A percentile compares a stretch with the other conserved stretches of the same genome.
Conservation (phyloP, 495 filamentous ascomycete species). For the Daldinia caldariorum region DNA sequence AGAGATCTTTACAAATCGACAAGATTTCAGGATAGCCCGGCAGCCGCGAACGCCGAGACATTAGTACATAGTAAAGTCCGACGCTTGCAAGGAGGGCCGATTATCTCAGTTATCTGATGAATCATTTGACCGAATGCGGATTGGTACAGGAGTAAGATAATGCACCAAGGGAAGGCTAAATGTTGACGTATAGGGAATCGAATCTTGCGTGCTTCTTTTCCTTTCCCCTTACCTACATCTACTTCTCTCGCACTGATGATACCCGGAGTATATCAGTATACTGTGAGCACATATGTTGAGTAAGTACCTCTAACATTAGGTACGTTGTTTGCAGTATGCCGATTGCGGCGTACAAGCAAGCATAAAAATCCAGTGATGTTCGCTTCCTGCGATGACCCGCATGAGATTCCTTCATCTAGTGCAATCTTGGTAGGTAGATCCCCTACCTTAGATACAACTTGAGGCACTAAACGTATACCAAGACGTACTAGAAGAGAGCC, state of each 20-base stretch:
- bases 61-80: slow-evolving; percentile 18
- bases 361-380: slow-evolving; percentile 38
- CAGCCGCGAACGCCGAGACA: slow-evolving; percentile 22
- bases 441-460: background rate
- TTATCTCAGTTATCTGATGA: slow-evolving; percentile 47
- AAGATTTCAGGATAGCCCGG: slow-evolving; percentile 22
- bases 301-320: too few relatives aligned
- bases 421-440: slow-evolving; percentile 20
- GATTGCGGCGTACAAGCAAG: slow-evolving; percentile 18
- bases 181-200: slow-evolving; percentile 33
- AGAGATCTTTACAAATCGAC: slow-evolving; percentile 25
- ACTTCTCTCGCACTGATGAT: background rate
- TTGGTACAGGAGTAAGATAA: slow-evolving; percentile 22
- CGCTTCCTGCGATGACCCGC: slow-evolving; percentile 44
- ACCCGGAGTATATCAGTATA: background rate
- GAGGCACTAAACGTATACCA: background rate
- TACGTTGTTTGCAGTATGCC: slow-evolving; percentile 10
- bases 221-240: slow-evolving; percentile 26
- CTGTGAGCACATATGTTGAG: background rate
- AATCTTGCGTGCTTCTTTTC: slow-evolving; percentile 44
- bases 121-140: slow-evolving; percentile 45
- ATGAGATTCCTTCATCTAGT: slow-evolving; percentile 27
- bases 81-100: slow-evolving; percentile 42
- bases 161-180: slow-evolving; percentile 30
- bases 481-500: background rate